Conservation (phyloP, 139 green algal species). For the Chlamydomonas asymmetrica region DNA sequence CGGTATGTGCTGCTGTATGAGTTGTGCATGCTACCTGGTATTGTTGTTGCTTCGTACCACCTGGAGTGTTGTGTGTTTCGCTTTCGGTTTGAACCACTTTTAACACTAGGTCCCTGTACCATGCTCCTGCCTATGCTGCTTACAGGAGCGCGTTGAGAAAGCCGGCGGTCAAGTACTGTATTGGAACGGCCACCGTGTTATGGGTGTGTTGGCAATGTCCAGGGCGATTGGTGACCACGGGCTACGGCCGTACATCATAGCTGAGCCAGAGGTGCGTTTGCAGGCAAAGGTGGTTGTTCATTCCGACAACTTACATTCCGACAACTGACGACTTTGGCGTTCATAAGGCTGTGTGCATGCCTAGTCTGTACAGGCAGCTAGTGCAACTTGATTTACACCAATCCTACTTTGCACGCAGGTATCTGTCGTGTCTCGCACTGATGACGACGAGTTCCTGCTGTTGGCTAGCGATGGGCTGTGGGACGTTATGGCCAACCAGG, state of each 20-base stretch:
- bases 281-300: no score
- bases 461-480: slow-evolving; percentile 74
- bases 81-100: no score
- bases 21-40: not conserved
- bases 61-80: no score
- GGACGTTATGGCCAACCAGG: slow-evolving; percentile 78
- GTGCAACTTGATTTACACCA: no score
- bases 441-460: slow-evolving; percentile 78
- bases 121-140: not conserved
- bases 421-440: slow-evolving; percentile 42
- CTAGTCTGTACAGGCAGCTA: not conserved
- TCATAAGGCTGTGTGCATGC: no score
- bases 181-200: slow-evolving; percentile 80
- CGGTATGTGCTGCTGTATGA: slow-evolving; percentile 31
- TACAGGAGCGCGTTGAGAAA: slow-evolving; percentile 66
- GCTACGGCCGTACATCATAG: slow-evolving; percentile 71
- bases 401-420: slow-evolving; percentile 10
- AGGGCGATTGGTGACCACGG: slow-evolving; percentile 76
- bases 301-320: no score
- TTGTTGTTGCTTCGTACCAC: not conserved
- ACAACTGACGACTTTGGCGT: no score
- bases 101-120: no score
- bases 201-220: slow-evolving; percentile 83
- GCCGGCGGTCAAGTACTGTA: slow-evolving; percentile 80
- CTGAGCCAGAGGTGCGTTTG: slow-evolving; percentile 67